A percentile compares a stretch with the other conserved stretches of the same genome.
Conservation (phyloP, 495 filamentous ascomycete genomes). For the Aspergillus carlsbadensis region DNA sequence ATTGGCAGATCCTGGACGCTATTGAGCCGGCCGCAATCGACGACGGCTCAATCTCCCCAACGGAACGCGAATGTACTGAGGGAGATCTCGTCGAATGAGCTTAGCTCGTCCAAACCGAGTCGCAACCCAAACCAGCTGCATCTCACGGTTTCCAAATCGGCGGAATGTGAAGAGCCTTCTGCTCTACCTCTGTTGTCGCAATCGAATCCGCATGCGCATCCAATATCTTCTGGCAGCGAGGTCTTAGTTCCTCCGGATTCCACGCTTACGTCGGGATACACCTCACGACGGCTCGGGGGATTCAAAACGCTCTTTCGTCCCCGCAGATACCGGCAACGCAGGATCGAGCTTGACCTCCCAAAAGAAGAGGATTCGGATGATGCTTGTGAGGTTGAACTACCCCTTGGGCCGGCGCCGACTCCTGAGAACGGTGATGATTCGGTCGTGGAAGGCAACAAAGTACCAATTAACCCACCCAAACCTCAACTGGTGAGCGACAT, state of each 20-base stretch:
- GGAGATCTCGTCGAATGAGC: background rate
- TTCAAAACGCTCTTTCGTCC: slow-evolving; percentile 20
- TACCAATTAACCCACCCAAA: background rate
- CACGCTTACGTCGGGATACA: slow-evolving; percentile 1
- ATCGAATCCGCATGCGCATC: background rate
- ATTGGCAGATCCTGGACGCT: slow-evolving; percentile 2
- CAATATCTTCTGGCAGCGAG: background rate
- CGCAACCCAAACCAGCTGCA: background rate
- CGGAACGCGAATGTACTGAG: background rate
- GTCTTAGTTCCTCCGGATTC: background rate
- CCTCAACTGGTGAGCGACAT: background rate
- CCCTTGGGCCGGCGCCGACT: background rate
- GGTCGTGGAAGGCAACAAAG: background rate
- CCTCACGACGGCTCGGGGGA: slow-evolving; percentile 16
- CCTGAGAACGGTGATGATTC: background rate
- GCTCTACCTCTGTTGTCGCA: background rate
- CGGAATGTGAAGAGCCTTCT: background rate
- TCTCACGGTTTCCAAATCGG: background rate
- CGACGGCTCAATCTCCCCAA: background rate
- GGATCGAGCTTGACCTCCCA: background rate
- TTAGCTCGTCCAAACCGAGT: background rate
- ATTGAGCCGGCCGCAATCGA: background rate
- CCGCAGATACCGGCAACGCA: slow-evolving; percentile 11
- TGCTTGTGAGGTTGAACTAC: background rate
- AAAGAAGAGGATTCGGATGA: background rate